phyloP scores from a whole-genome alignment of 192 early-diverging fungal genomes.

The Backusella tuberculispora region DNA sequence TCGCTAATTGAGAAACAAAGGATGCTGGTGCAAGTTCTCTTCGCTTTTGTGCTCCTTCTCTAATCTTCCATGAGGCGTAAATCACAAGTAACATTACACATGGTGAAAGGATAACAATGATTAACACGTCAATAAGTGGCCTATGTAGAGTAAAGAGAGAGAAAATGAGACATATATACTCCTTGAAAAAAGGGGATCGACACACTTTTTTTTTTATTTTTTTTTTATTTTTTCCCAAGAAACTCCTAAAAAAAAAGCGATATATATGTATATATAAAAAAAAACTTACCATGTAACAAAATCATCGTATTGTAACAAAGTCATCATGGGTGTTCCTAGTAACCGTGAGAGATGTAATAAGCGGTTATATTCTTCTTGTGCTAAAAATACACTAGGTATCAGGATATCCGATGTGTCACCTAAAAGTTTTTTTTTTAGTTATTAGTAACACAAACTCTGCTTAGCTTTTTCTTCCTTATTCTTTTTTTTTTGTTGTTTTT shows the following conservation, averaged over 20 bases:
- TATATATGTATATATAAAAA: too few species aligned
- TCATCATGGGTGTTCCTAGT: slow-evolving; percentile 29
- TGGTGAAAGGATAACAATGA: slow-evolving; percentile 80
- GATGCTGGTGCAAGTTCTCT: slow-evolving; percentile 76
- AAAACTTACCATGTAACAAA: slow-evolving; percentile 40
- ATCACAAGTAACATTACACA: slow-evolving; percentile 74
- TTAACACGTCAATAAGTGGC: slow-evolving; percentile 78
- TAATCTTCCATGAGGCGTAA: slow-evolving; percentile 71
- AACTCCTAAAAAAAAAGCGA: too few species aligned
- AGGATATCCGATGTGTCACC: slow-evolving; percentile 84
- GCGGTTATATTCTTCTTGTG: slow-evolving; percentile 65
- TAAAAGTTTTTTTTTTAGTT: slow-evolving; percentile 14
- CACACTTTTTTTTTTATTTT: not conserved
- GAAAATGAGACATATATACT: not conserved
- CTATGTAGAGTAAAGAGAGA: not conserved
- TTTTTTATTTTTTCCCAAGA: not conserved
- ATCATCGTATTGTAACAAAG: slow-evolving; percentile 44
- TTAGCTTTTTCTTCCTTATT: not conserved
- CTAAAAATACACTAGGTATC: slow-evolving; percentile 90
- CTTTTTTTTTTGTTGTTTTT: too few species aligned
- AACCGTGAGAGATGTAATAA: slow-evolving; percentile 48
- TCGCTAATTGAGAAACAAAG: slow-evolving; percentile 71
- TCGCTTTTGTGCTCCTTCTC: slow-evolving; percentile 65
- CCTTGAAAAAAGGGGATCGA: not conserved
- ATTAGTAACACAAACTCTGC: slow-evolving; percentile 5